Base-by-base conservation (phyloP, 768 basidiomycete genomes). In the Stropharia rugosoannulata region DNA sequence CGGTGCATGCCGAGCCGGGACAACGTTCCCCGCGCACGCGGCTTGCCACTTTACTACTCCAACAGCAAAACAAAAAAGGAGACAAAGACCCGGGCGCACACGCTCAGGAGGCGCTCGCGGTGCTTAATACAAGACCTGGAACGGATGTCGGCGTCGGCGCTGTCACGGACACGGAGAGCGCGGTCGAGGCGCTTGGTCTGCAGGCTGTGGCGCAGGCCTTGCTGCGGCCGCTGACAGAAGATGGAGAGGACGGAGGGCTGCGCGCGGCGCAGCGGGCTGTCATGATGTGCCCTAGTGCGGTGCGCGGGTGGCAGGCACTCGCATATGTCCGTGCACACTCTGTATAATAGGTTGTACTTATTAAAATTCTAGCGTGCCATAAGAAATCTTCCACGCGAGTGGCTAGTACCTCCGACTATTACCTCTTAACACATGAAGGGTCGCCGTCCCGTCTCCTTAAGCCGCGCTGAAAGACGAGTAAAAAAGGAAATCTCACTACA, bases 211-310 rank as follows among this genome's bases (percentile, higher is more conserved):
- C 80, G 19, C 70, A 71, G 39, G 58, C 62, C 8, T 16, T 18
- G 48, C 32, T 63, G 65, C 52, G 58, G 47, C 49, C n/a, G 50
- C 18, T 29, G 45, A 29, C 7, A 22, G 49, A 57, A 15, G 41
- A 4, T 19, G 37, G 27, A 15, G 25, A 10, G 10, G 36, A 16
- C 49, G 44, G 45, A 47, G 54, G 59, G 80, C 2, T 63, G 46
- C 72, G 66, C 16, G 73, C 75, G 51, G 83, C 84, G 11, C 87
- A 90, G 63, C 82, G 81, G 63, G 83, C 83, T 1, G 74, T 90
- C 47, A 77, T 84, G 77, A 72, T 90, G 45, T 70, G 77, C 2
- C 87, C 87, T 15, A 83, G 79, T 62, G 74, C 78, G 16, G 36
- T 63, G 52, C 68, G 62, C 32, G 80, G 75, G 52, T 92, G 89